Percentiles rank a stretch among this genome's conserved stretches.
phyloP scores from a whole-genome alignment of 352 stramenopile genomes.

The Phytopythium mirpurense region DNA sequence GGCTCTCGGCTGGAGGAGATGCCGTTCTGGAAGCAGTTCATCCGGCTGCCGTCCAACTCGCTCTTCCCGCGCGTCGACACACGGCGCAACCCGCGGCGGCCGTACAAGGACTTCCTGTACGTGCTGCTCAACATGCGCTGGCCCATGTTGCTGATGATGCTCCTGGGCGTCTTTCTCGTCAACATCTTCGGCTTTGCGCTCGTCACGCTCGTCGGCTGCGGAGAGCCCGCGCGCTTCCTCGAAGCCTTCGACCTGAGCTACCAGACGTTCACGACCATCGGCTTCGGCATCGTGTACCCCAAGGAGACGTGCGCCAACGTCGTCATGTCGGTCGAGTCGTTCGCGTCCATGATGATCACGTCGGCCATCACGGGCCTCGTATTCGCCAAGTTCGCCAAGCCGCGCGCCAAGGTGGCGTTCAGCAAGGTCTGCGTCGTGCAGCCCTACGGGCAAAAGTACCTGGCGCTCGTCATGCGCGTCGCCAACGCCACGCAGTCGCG shows the following conservation, averaged over 20 bases:
- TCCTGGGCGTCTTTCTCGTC: slow-evolving; percentile 49
- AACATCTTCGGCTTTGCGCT: slow-evolving; percentile 64
- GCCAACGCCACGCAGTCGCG: slow-evolving; percentile 75
- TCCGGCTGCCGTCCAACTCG: slow-evolving; percentile 61
- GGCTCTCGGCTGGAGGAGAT: slow-evolving; percentile 58
- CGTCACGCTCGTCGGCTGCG: slow-evolving; percentile 39
- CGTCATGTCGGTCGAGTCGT: slow-evolving; percentile 70
- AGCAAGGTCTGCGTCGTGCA: slow-evolving; percentile 76
- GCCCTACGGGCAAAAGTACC: slow-evolving; percentile 62
- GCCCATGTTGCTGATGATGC: slow-evolving; percentile 59
- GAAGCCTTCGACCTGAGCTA: slow-evolving; percentile 72
- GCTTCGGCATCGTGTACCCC: slow-evolving; percentile 75
- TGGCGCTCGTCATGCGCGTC: slow-evolving; percentile 73
- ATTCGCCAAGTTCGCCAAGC: slow-evolving; percentile 81
- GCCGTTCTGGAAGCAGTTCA: slow-evolving; percentile 65
- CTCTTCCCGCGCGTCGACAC: slow-evolving; percentile 66
- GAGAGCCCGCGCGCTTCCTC: slow-evolving; percentile 50
- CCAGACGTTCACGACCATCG: slow-evolving; percentile 84
- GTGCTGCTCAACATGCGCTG: slow-evolving; percentile 80
- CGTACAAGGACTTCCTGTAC: slow-evolving; percentile 84
- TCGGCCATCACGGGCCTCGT: slow-evolving; percentile 78
- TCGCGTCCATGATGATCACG: slow-evolving; percentile 75
- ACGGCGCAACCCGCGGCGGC: slow-evolving; percentile 47
- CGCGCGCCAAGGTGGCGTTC: slow-evolving; percentile 72
- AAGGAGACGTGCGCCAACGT: slow-evolving; percentile 60